These are phyloP conservation scores for Cinnamomum micranthum DNA, from an alignment of 164 flowering plant species.

Conservation along the genomic window DNA sequence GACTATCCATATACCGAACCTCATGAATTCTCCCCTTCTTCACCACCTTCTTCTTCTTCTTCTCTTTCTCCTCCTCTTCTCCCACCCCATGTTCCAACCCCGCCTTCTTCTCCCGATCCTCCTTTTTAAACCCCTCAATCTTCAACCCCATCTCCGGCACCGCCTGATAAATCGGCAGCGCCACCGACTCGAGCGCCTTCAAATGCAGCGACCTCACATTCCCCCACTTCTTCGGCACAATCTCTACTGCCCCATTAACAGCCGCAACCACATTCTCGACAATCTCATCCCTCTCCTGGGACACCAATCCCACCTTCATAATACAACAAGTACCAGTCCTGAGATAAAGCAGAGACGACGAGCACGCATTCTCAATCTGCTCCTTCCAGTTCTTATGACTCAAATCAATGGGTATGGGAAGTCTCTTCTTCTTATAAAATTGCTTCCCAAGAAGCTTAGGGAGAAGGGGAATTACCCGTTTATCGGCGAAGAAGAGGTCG, in stretches of 20 bases:
- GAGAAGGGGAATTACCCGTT: conserved; percentile 47
- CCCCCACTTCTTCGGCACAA: conserved; percentile 69
- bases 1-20: conserved; percentile 49
- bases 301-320: conserved; percentile 47
- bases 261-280: conserved; percentile 61
- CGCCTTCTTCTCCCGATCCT: conserved; percentile 15
- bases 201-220: conserved; percentile 66
- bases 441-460: conserved; percentile 73
- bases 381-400: conserved; percentile 65
- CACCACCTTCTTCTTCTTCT: conserved; percentile 22
- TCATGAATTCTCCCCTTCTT: conserved; percentile 62
- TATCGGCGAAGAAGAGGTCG: conserved; percentile 62
- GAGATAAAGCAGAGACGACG: conserved; percentile 53
- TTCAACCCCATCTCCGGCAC: conserved; percentile 66
- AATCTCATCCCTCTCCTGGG: conserved; percentile 50
- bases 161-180: conserved; percentile 72
- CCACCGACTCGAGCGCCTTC: conserved; percentile 63
- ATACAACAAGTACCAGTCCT: conserved; percentile 77
- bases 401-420: conserved; percentile 71
- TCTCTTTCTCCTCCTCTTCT: conserved; percentile 11
- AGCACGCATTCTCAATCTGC: conserved; percentile 51
- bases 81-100: conserved; percentile 12
- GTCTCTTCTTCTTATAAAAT: conserved; percentile 81
- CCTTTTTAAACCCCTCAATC: conserved; percentile 40
- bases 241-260: conserved; percentile 46